These are phyloP conservation scores for Neurospora sp. DNA, from an alignment of 495 filamentous ascomycete species.

Conservation along the genomic window DNA sequence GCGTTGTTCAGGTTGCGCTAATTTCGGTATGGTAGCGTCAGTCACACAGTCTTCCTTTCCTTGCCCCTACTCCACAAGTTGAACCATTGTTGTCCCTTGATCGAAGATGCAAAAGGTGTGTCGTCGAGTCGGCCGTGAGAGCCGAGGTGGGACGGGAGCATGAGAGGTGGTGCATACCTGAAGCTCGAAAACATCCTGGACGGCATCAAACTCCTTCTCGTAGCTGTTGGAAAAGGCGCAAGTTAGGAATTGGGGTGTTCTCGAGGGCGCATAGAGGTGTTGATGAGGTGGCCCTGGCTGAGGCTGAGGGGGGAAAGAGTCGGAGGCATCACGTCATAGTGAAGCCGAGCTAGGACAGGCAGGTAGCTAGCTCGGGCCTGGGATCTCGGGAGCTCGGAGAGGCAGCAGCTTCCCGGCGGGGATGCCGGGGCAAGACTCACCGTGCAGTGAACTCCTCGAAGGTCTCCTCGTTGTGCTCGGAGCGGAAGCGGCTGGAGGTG, in stretches of 20 bases:
- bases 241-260: constrained; percentile 23
- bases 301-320: constrained; percentile 13
- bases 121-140: background rate
- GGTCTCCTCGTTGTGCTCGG: constrained; percentile 72
- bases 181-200: constrained; percentile 99
- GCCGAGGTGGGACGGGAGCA: background rate
- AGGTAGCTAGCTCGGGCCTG: constrained; percentile 7
- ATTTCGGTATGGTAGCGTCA: constrained; percentile 4
- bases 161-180: constrained; percentile 55
- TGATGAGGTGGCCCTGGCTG: background rate
- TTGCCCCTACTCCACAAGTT: background rate
- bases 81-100: background rate
- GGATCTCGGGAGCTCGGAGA: constrained; percentile 10
- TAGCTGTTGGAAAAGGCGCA: constrained; percentile 50
- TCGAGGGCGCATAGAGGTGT: background rate
- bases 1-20: constrained; percentile 99
- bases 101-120: constrained; percentile 2
- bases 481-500: constrained; percentile 49
- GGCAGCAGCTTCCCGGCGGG: background rate
- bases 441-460: constrained; percentile 98
- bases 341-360: background rate
- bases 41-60: background rate
- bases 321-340: constrained; percentile 11
- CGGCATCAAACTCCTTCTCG: constrained; percentile 96
- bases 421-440: constrained; percentile 45